Evolutionary conservation across 768 basidiomycete genomes (phyloP), one percentile per base, ranked within the genome.

Genomic region (Boletus pseudo-olivaceus): DNA sequence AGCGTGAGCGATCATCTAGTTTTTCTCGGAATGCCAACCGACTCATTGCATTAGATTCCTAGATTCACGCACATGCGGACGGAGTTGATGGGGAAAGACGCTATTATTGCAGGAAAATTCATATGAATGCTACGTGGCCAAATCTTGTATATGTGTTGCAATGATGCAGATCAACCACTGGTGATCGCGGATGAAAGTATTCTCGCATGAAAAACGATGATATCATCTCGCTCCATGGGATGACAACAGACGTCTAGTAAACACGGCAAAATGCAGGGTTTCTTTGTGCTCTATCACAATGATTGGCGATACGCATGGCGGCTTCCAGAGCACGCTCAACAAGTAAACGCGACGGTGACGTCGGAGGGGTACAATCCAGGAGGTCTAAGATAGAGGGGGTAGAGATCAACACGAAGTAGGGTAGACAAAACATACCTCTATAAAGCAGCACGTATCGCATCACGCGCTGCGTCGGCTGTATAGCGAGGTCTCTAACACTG

Each of bases 381-480:
- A 86, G 73, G 65, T 83, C 84, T 85, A 34, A 51, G 7, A 47
- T n/a, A 47, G 15, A 45, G 33, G 32, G 42, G 37, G 58, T 45
- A 55, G 43, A 54, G 40, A 42, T 35, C 26, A 33, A 32, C 41
- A 11, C 30, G 26, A n/a, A 34, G 49, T 2, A 15, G 29, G 34
- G 45, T 23, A 29, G 9, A 70, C 4, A 39, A 15, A 40, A 47
- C 74, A 51, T 54, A 83, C 85, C 84, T 75, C 73, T 78, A 56
- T 81, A 85, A 40, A 85, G 70, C 37, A 86, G 62, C 2, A 80
- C 81, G 64, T 86, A 85, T 56, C 85, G 74, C 68, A 79, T 79
- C n/a, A 84, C 76, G 19, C 85, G 73, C 62, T 87, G 84, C 14
- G 79, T 77, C 17, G 85, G 85, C 58, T 81, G 72, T 49, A 87